These are phyloP conservation scores for Toxoplasma gondii DNA, from an alignment of 169 alveolate species.

Conservation along the genomic window DNA sequence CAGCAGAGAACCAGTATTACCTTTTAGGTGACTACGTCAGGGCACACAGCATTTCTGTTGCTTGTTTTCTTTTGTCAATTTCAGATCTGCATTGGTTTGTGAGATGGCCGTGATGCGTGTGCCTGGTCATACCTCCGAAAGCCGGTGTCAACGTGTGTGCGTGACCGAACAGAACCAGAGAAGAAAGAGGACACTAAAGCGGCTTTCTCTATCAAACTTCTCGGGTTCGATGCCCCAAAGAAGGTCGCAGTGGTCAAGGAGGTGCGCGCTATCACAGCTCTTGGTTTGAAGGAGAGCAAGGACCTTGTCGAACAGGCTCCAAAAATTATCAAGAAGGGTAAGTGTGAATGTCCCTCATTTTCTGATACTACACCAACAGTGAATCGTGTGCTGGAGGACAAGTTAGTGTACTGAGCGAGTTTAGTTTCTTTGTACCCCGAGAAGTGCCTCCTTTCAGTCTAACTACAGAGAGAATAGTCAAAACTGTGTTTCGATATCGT, in stretches of 20 bases:
- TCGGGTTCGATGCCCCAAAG: slow-evolving; percentile 79
- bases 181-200: slow-evolving; percentile 72
- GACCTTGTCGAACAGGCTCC: slow-evolving; percentile 86
- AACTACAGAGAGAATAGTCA: no score
- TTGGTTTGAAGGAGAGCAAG: slow-evolving; percentile 83
- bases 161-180: slow-evolving; percentile 34
- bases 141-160: not conserved
- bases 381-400: not conserved
- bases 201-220: slow-evolving; percentile 73
- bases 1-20: not conserved
- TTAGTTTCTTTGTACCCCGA: no score
- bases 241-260: slow-evolving; percentile 84
- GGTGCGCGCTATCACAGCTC: slow-evolving; percentile 80
- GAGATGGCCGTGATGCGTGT: no score
- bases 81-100: no score
- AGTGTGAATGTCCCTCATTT: not conserved
- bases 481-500: no score
- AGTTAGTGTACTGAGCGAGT: no score
- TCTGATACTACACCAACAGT: not conserved
- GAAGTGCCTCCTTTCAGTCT: no score
- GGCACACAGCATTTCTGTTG: no score
- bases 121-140: no score
- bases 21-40: no score
- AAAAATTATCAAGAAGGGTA: slow-evolving; percentile 74
- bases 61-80: no score